A percentile compares a stretch with the other conserved stretches of the same genome.
Evolutionary conservation across 2,329 filamentous ascomycete genomes (phyloP).

Genomic region (Colletotrichum sp.): DNA sequence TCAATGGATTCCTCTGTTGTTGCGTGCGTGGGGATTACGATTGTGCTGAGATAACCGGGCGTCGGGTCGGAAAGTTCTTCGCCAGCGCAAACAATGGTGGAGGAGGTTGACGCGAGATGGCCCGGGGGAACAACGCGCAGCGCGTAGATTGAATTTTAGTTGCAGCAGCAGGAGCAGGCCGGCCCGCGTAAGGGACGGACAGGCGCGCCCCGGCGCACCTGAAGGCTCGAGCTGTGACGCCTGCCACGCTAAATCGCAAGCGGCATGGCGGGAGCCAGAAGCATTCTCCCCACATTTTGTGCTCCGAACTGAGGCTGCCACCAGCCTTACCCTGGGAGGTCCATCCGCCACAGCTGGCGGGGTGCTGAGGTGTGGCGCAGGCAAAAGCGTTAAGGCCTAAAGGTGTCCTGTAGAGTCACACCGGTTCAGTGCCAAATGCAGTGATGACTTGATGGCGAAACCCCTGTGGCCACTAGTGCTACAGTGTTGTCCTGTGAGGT

Average conservation of each 20-base stretch:
- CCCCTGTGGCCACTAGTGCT: constrained; percentile 1
- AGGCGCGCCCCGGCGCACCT: background rate
- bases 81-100: constrained; percentile 5
- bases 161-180: background rate
- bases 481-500: background rate
- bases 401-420: background rate
- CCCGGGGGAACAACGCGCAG: constrained; percentile 8
- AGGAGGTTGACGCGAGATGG: constrained; percentile 17
- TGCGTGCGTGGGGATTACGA: background rate
- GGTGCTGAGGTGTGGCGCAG: background rate
- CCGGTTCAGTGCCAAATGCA: background rate
- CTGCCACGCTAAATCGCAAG: background rate
- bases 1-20: background rate
- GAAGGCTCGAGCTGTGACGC: background rate
- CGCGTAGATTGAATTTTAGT: constrained; percentile 21
- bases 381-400: background rate
- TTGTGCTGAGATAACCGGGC: background rate
- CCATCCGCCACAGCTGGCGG: background rate
- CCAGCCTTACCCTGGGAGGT: background rate
- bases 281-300: background rate
- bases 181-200: background rate
- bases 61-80: constrained; percentile 1
- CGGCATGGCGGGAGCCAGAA: background rate
- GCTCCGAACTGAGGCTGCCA: background rate
- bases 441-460: background rate